These are phyloP conservation scores for Smittium culicis DNA, from an alignment of 371 early-diverging fungal species.

Conservation along the genomic window DNA sequence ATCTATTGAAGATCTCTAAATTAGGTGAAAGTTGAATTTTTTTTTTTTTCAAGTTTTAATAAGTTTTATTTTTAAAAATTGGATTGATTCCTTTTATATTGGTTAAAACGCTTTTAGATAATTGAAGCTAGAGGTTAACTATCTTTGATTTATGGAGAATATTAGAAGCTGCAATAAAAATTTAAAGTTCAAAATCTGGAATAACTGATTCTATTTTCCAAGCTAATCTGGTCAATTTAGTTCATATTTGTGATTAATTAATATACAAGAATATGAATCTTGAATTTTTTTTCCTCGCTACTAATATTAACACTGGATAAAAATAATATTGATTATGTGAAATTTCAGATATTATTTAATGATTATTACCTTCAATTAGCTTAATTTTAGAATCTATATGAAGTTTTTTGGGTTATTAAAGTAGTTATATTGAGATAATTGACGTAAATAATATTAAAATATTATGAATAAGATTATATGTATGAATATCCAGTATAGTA, in stretches of 20 bases:
- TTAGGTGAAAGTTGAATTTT: background rate
- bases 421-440: background rate
- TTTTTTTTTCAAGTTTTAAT: background rate
- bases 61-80: background rate
- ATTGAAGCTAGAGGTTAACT: background rate
- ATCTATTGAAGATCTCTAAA: background rate
- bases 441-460: background rate
- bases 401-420: background rate
- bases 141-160: background rate
- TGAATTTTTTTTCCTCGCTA: background rate
- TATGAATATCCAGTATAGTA: background rate
- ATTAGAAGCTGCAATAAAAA: background rate
- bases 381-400: background rate
- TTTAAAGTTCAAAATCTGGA: background rate
- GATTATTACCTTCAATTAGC: background rate
- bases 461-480: background rate
- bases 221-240: background rate
- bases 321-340: background rate
- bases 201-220: background rate
- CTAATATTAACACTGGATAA: background rate
- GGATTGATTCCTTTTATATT: background rate
- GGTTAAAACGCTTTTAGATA: background rate
- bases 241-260: background rate
- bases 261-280: background rate
- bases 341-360: background rate